Evolutionary conservation across 352 stramenopile species (phyloP).

Genomic region (Pythium plurisporium): DNA sequence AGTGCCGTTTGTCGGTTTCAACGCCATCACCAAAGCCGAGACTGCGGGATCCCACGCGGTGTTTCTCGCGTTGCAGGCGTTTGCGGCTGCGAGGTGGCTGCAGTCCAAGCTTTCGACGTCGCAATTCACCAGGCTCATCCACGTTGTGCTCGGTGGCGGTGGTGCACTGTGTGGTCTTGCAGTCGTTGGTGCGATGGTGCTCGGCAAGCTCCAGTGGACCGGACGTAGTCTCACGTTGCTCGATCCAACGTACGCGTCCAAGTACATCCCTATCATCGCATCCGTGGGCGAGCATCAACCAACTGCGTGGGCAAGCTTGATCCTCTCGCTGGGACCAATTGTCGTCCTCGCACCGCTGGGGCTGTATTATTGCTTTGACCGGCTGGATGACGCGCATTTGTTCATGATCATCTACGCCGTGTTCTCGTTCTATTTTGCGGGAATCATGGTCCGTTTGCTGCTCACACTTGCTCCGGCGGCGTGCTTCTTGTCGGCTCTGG

Average conservation of each 20-base stretch:
- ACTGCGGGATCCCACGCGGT: conserved; percentile 81
- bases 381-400: conserved; percentile 57
- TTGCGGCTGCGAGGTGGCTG: background rate
- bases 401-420: conserved; percentile 93
- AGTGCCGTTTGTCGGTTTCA: conserved; percentile 98
- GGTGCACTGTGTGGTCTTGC: conserved; percentile 18
- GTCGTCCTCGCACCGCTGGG: conserved; percentile 91
- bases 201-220: conserved; percentile 87
- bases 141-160: conserved; percentile 40
- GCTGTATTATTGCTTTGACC: conserved; percentile 82
- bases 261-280: conserved; percentile 96
- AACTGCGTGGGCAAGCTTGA: conserved; percentile 76
- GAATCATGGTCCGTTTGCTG: conserved; percentile 91
- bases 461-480: conserved; percentile 88
- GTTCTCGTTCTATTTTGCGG: conserved; percentile 91
- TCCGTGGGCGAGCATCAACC: conserved; percentile 94
- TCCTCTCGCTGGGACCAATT: conserved; percentile 29
- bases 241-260: conserved; percentile 92
- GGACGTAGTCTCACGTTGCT: conserved; percentile 90
- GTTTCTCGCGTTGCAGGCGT: conserved; percentile 90
- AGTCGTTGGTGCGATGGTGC: background rate
- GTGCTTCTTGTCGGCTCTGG: conserved; percentile 89
- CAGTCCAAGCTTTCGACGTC: conserved; percentile 30
- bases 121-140: conserved; percentile 52
- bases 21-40: conserved; percentile 88